phyloP scores from a whole-genome alignment of 768 basidiomycete species.

The Leccinum barrowsii region DNA sequence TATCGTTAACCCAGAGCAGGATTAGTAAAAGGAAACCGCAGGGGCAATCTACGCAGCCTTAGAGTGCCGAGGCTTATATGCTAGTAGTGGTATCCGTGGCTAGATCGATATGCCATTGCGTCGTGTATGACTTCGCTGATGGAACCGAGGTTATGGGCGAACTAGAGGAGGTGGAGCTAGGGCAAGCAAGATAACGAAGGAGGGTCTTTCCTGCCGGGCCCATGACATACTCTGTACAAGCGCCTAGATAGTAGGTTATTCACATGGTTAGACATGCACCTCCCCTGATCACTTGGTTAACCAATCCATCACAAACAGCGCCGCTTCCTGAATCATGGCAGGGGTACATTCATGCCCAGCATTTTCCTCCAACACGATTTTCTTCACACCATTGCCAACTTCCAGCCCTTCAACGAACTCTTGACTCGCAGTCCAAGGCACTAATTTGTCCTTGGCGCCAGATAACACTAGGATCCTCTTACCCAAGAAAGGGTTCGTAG shows the following conservation, averaged over 20 bases:
- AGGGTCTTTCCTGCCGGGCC: background rate
- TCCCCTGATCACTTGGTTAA: slow-evolving; percentile 12
- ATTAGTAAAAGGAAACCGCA: slow-evolving; percentile 51
- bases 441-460: slow-evolving; percentile 60
- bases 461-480: slow-evolving; percentile 75
- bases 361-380: slow-evolving; percentile 49
- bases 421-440: slow-evolving; percentile 59
- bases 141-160: background rate
- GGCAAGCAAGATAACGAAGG: slow-evolving; percentile 8
- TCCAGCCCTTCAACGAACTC: slow-evolving; percentile 54
- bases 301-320: slow-evolving; percentile 28
- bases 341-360: slow-evolving; percentile 62
- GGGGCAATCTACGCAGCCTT: slow-evolving; percentile 68
- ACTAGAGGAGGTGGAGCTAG: slow-evolving; percentile 50
- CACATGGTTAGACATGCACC: background rate
- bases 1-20: slow-evolving; percentile 53
- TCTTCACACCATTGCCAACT: slow-evolving; percentile 56
- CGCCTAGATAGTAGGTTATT: background rate
- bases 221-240: background rate
- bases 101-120: slow-evolving; percentile 80
- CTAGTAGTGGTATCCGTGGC: slow-evolving; percentile 69
- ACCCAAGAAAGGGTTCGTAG: slow-evolving; percentile 56
- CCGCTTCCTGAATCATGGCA: slow-evolving; percentile 53
- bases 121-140: slow-evolving; percentile 63
- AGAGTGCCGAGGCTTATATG: slow-evolving; percentile 78